Evolutionary conservation across 2,329 filamentous ascomycete genomes (phyloP).

Genomic region (Aspergillus aculeatinus): DNA sequence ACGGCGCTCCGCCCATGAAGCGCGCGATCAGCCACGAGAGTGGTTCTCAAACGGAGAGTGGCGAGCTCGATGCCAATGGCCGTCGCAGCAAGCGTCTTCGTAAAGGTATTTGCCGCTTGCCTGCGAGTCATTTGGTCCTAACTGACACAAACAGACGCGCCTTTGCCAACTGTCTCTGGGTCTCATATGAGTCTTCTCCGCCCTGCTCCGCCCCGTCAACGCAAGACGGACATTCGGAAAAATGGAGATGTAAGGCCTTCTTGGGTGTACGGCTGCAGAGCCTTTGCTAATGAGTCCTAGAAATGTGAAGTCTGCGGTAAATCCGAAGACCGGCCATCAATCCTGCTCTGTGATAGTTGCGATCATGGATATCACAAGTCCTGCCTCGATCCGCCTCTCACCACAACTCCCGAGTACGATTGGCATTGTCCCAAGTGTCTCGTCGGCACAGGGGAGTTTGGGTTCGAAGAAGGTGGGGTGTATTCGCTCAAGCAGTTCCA

Average conservation of each 20-base stretch:
- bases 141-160: slow-evolving; percentile 41
- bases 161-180: slow-evolving; percentile 78
- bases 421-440: slow-evolving; percentile 97
- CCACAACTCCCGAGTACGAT: slow-evolving; percentile 74
- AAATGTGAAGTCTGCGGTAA: slow-evolving; percentile 86
- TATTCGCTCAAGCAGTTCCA: slow-evolving; percentile 97
- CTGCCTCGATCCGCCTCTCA: slow-evolving; percentile 84
- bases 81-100: slow-evolving; percentile 90
- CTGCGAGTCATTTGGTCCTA: neutral
- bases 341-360: slow-evolving; percentile 87
- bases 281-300: slow-evolving; percentile 44
- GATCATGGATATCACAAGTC: slow-evolving; percentile 83
- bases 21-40: slow-evolving; percentile 67
- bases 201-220: slow-evolving; percentile 64
- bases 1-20: slow-evolving; percentile 64
- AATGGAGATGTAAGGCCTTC: slow-evolving; percentile 54
- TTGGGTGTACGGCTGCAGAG: neutral
- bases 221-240: slow-evolving; percentile 56
- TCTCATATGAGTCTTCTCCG: slow-evolving; percentile 96
- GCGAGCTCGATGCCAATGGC: slow-evolving; percentile 64
- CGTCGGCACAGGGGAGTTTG: slow-evolving; percentile 93
- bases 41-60: slow-evolving; percentile 43
- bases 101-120: slow-evolving; percentile 60
- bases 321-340: slow-evolving; percentile 66
- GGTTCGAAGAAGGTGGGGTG: slow-evolving; percentile 92